These are phyloP conservation scores for Rhizophora apiculata DNA, from an alignment of 345 rosid genomes.

Conservation along the genomic window DNA sequence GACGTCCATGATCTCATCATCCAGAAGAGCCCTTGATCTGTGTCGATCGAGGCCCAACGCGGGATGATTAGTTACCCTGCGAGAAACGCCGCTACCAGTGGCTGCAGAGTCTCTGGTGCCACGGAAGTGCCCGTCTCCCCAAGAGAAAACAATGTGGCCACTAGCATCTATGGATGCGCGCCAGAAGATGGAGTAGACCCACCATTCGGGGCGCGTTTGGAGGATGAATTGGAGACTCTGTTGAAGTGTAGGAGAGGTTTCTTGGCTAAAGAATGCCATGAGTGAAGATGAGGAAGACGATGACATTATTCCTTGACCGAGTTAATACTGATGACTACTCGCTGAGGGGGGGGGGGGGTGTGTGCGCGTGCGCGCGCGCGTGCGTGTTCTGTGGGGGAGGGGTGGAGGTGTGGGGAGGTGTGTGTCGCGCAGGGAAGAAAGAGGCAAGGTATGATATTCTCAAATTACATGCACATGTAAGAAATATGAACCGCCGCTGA, in stretches of 20 bases:
- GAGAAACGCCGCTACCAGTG: not conserved
- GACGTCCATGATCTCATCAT: conserved; percentile 15
- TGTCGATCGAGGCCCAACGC: conserved; percentile 20
- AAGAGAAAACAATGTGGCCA: conserved; percentile 33
- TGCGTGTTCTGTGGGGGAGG: too few species aligned
- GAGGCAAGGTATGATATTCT: too few species aligned
- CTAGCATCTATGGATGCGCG: conserved; percentile 35
- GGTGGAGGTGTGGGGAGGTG: too few species aligned
- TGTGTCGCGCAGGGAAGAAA: too few species aligned
- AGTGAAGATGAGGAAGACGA: conserved; percentile 32
- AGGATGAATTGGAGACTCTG: conserved; percentile 47
- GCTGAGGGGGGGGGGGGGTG: too few species aligned
- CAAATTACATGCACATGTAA: too few species aligned
- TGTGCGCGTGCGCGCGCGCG: too few species aligned
- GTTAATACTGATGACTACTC: not conserved
- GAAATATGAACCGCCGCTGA: too few species aligned
- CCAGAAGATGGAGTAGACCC: conserved; percentile 69
- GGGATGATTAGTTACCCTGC: conserved; percentile 1
- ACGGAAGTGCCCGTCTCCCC: conserved; percentile 45
- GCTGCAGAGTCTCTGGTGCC: conserved; percentile 24
- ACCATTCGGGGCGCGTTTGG: conserved; percentile 44
- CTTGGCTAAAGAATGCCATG: conserved; percentile 14
- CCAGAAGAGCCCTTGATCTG: conserved; percentile 23
- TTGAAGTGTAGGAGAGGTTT: conserved; percentile 34
- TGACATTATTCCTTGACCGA: conserved; percentile 26